These are phyloP conservation scores for Phytomonas sp. DNA, from an alignment of 208 protist species.

Conservation along the genomic window DNA sequence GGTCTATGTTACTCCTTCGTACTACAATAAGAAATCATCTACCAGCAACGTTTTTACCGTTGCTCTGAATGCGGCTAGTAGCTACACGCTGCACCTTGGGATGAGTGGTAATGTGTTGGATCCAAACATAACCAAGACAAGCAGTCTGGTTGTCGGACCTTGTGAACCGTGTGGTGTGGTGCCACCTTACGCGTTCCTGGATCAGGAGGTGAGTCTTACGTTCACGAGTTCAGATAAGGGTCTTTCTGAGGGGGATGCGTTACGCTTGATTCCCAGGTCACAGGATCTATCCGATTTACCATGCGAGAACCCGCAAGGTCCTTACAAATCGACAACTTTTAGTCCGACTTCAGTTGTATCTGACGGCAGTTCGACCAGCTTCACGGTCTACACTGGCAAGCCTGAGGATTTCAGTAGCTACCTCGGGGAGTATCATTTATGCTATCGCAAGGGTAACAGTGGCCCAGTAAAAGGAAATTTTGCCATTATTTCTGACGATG, in stretches of 20 bases:
- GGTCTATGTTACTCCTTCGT: constrained; percentile 35
- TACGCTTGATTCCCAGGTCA: constrained; percentile 60
- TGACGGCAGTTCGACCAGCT: constrained; percentile 26
- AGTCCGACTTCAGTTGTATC: constrained; percentile 21
- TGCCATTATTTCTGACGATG: constrained; percentile 16
- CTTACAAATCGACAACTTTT: constrained; percentile 49
- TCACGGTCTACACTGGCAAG: constrained; percentile 32
- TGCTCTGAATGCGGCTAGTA: constrained; percentile 29
- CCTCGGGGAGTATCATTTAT: constrained; percentile 75
- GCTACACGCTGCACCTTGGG: constrained; percentile 67
- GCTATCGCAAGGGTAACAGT: constrained; percentile 42
- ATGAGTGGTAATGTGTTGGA: constrained; percentile 17
- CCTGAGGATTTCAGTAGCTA: constrained; percentile 17
- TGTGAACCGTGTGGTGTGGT: constrained; percentile 78
- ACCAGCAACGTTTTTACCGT: constrained; percentile 41
- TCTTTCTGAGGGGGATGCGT: constrained; percentile 35
- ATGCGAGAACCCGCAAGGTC: constrained; percentile 40
- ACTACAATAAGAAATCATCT: constrained; percentile 24
- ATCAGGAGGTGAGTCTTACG: constrained; percentile 4
- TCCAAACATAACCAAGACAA: constrained; percentile 51
- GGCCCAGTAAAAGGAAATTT: constrained; percentile 40
- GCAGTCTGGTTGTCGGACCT: constrained; percentile 32
- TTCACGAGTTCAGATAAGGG: constrained; percentile 5
- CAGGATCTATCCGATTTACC: constrained; percentile 33
- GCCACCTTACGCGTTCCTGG: constrained; percentile 52